These are phyloP conservation scores for Serendipita sp. DNA, from an alignment of 768 basidiomycete species.

Conservation along the genomic window DNA sequence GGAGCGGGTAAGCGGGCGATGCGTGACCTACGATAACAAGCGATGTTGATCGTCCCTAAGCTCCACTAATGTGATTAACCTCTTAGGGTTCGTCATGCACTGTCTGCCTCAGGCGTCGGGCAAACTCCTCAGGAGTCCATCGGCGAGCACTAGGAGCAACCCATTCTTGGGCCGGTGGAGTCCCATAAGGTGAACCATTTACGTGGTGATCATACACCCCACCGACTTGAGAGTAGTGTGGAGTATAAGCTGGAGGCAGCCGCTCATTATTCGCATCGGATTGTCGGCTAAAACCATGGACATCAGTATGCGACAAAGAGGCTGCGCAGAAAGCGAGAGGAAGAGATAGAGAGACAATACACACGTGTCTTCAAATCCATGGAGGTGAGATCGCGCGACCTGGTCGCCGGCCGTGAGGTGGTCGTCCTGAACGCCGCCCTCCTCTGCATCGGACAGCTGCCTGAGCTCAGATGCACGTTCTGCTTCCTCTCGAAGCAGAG, in stretches of 20 bases:
- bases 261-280: conserved; percentile 37
- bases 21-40: no score
- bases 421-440: conserved; percentile 21
- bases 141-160: background rate
- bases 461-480: conserved; percentile 11
- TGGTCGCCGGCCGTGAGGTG: conserved; percentile 30
- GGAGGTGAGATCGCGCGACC: conserved; percentile 32
- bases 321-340: no score
- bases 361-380: conserved; percentile 32
- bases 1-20: no score
- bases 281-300: conserved; percentile 20
- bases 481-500: conserved; percentile 23
- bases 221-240: background rate
- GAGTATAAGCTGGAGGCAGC: conserved; percentile 25
- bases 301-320: background rate
- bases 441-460: conserved; percentile 13
- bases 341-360: conserved; percentile 11
- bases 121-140: background rate
- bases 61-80: no score
- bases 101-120: background rate
- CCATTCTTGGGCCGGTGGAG: background rate
- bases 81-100: background rate
- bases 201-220: background rate
- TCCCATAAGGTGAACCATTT: background rate
- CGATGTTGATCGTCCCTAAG: no score